These are phyloP conservation scores for Annona cherimola DNA, from an alignment of 164 flowering plant genomes.

Conservation along the genomic window DNA sequence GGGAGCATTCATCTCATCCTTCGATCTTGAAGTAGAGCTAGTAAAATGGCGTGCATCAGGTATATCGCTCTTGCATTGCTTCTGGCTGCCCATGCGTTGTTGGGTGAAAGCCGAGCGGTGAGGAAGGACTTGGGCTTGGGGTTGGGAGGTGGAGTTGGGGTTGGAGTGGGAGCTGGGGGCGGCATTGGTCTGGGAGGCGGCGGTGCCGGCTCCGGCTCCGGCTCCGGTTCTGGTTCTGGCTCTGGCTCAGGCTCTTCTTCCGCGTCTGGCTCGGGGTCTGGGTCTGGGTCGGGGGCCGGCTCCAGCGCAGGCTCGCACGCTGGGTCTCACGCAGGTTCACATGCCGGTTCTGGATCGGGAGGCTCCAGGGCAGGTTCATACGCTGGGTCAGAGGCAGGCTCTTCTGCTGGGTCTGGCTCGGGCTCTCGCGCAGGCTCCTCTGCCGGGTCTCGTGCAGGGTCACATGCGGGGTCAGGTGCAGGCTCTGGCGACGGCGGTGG, in stretches of 20 bases:
- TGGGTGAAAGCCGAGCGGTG: slow-evolving; percentile 27
- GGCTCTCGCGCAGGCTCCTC: neutral
- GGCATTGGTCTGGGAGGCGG: slow-evolving; percentile 31
- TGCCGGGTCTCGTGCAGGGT: neutral
- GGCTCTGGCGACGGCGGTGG: slow-evolving; percentile 7
- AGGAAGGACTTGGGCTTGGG: slow-evolving; percentile 38
- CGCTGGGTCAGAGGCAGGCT: slow-evolving; percentile 2
- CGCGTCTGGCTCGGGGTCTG: slow-evolving; percentile 13
- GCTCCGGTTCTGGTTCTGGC: slow-evolving; percentile 16
- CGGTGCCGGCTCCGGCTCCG: slow-evolving; percentile 17
- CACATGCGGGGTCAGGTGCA: slow-evolving; percentile 4
- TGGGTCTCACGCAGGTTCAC: slow-evolving; percentile 10
- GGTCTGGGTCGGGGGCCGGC: slow-evolving; percentile 19
- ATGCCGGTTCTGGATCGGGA: slow-evolving; percentile 4
- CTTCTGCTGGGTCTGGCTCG: slow-evolving; percentile 3
- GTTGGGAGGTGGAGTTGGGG: slow-evolving; percentile 29
- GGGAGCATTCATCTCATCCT: too few species aligned
- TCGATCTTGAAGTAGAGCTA: too few species aligned
- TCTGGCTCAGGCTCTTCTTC: slow-evolving; percentile 19
- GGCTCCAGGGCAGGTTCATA: neutral
- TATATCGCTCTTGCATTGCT: slow-evolving; percentile 16
- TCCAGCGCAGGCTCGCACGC: slow-evolving; percentile 7
- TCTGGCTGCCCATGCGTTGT: slow-evolving; percentile 13
- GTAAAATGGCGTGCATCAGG: slow-evolving; percentile 19
- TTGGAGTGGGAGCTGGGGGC: slow-evolving; percentile 15